Conservation (phyloP, 2,329 filamentous ascomycete genomes). For the Sclerotinia minor region DNA sequence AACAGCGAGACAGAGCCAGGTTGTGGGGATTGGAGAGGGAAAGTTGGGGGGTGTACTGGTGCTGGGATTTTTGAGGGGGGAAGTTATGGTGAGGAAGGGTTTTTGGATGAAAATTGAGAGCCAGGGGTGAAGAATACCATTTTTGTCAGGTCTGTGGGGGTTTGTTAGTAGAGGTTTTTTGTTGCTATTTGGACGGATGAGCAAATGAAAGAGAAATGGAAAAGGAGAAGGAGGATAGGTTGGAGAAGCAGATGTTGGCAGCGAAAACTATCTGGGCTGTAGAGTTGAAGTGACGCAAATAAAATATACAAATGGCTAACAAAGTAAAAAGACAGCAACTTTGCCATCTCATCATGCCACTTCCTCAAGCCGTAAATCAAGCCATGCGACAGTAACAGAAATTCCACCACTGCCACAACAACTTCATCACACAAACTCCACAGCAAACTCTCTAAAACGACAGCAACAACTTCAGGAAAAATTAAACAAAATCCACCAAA, state of each 20-base stretch:
- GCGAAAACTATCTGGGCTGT: neutral
- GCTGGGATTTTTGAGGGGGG: neutral
- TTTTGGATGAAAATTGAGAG: slow-evolving; percentile 20
- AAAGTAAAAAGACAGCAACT: neutral
- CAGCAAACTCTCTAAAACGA: neutral
- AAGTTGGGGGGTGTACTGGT: slow-evolving; percentile 33
- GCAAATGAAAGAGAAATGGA: too few relatives aligned
- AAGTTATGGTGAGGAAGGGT: neutral
- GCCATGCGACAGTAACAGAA: neutral
- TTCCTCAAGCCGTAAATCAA: neutral
- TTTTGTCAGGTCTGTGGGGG: slow-evolving; percentile 1
- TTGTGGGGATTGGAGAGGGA: slow-evolving; percentile 28
- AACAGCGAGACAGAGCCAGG: slow-evolving; percentile 38
- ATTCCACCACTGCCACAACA: neutral
- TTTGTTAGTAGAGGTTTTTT: neutral
- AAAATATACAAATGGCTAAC: neutral
- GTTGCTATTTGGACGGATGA: neutral
- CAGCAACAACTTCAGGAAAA: neutral
- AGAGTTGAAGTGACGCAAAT: neutral
- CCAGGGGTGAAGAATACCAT: slow-evolving; percentile 13
- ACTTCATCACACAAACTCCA: neutral
- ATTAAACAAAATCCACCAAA: neutral
- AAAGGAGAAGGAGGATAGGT: neutral
- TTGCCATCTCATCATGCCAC: neutral
- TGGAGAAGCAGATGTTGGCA: neutral